Percentiles rank a stretch among this genome's conserved stretches.
Conservation (phyloP, 164 flowering plant genomes). For the Echeveria elegans region DNA sequence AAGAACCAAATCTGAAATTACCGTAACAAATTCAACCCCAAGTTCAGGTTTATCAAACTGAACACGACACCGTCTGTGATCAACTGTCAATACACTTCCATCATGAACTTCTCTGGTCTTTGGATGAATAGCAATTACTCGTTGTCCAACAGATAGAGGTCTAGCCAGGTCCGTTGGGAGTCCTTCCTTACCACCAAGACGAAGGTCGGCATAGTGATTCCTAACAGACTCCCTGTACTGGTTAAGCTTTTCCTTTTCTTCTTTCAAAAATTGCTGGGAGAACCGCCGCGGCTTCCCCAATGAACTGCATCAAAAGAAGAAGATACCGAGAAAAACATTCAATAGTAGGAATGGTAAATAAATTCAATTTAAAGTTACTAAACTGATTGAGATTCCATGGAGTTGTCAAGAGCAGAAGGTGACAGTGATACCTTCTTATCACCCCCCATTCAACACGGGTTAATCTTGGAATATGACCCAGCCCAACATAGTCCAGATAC, state of each 20-base stretch:
- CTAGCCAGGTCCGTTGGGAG: slow-evolving; percentile 80
- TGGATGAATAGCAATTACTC: slow-evolving; percentile 84
- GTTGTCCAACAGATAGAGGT: slow-evolving; percentile 87
- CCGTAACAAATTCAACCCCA: slow-evolving; percentile 88
- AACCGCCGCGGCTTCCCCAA: slow-evolving; percentile 92
- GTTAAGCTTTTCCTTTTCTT: slow-evolving; percentile 82
- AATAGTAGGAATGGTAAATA: background rate
- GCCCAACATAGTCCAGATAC: slow-evolving; percentile 80
- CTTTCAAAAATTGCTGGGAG: slow-evolving; percentile 65
- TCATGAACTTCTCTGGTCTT: slow-evolving; percentile 81
- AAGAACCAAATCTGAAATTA: slow-evolving; percentile 19
- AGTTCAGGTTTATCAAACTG: slow-evolving; percentile 81
- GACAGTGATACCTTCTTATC: slow-evolving; percentile 63
- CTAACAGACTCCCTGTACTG: slow-evolving; percentile 82
- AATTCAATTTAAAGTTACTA: background rate
- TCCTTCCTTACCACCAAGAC: slow-evolving; percentile 66
- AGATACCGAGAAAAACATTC: background rate
- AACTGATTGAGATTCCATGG: background rate
- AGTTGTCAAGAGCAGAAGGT: background rate
- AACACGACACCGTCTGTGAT: slow-evolving; percentile 64
- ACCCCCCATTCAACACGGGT: slow-evolving; percentile 98
- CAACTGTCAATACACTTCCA: slow-evolving; percentile 81
- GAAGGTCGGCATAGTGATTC: slow-evolving; percentile 69
- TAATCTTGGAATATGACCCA: slow-evolving; percentile 82
- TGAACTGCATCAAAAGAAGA: slow-evolving; percentile 48